Percentiles rank a stretch among this genome's conserved stretches.
phyloP scores from a whole-genome alignment of 2,329 filamentous ascomycete species.

The Monosporascus sp. region DNA sequence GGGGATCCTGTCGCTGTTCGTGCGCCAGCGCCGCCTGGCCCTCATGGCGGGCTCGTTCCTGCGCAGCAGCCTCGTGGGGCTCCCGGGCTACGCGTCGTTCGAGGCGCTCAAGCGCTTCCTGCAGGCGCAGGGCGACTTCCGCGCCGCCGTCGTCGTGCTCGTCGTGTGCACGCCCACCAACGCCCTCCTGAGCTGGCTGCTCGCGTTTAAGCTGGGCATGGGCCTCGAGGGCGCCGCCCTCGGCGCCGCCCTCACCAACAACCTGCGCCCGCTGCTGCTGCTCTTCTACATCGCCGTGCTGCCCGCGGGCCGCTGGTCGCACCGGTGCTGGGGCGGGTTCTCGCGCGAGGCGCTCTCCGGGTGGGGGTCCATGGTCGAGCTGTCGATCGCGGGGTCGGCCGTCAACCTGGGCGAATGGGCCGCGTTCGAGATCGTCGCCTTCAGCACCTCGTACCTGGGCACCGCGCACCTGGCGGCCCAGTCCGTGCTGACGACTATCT shows the following conservation, averaged over 20 bases:
- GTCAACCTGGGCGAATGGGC: slow-evolving; percentile 38
- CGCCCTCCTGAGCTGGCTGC: slow-evolving; percentile 42
- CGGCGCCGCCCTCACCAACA: slow-evolving; percentile 42
- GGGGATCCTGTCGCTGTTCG: slow-evolving; percentile 36
- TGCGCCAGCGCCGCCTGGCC: slow-evolving; percentile 42
- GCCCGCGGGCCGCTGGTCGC: slow-evolving; percentile 31
- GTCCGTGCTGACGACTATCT: slow-evolving; percentile 34
- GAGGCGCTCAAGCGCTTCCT: slow-evolving; percentile 50
- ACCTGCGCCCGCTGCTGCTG: slow-evolving; percentile 41
- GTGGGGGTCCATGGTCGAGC: slow-evolving; percentile 34
- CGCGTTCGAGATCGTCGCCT: slow-evolving; percentile 37
- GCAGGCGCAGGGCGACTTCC: slow-evolving; percentile 50
- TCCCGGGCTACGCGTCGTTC: slow-evolving; percentile 48
- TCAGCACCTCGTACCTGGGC: slow-evolving; percentile 39
- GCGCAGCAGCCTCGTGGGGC: slow-evolving; percentile 40
- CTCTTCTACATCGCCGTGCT: slow-evolving; percentile 39
- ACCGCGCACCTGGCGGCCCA: slow-evolving; percentile 37
- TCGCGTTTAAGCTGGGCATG: slow-evolving; percentile 36
- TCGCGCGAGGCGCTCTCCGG: slow-evolving; percentile 28
- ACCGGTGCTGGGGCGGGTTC: slow-evolving; percentile 40
- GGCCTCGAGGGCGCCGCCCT: slow-evolving; percentile 46
- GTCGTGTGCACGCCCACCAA: slow-evolving; percentile 43
- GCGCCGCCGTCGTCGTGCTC: slow-evolving; percentile 40
- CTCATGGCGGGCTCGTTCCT: slow-evolving; percentile 44
- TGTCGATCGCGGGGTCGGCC: slow-evolving; percentile 33